phyloP scores from a whole-genome alignment of 805 yeast genomes.

The Nakazawaea pomicola region DNA sequence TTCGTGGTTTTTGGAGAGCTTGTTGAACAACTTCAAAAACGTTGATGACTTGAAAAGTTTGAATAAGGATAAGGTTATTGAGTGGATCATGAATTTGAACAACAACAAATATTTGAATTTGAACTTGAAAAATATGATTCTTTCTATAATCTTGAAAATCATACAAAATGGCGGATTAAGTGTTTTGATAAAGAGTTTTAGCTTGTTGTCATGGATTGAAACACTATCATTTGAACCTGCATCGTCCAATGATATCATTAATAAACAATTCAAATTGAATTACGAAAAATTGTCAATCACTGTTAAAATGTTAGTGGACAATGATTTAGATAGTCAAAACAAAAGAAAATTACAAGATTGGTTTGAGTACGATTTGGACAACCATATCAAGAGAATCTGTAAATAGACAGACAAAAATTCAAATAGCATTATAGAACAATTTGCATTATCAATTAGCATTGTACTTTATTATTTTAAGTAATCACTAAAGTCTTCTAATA shows the following conservation, averaged over 20 bases:
- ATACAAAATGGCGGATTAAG: conserved; percentile 55
- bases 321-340: conserved; percentile 26
- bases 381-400: conserved; percentile 40
- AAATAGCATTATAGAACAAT: background rate
- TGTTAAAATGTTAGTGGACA: conserved; percentile 26
- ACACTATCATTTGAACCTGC: conserved; percentile 16
- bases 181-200: conserved; percentile 54
- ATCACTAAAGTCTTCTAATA: conserved; percentile 1
- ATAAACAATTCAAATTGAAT: conserved; percentile 32
- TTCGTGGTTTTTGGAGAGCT: conserved; percentile 56
- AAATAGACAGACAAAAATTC: background rate
- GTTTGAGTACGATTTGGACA: conserved; percentile 46
- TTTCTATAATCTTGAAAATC: conserved; percentile 38
- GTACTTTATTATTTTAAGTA: background rate
- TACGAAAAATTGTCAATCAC: conserved; percentile 42
- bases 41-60: conserved; percentile 49
- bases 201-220: conserved; percentile 36
- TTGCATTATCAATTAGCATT: background rate
- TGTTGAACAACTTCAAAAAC: conserved; percentile 43
- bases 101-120: conserved; percentile 41
- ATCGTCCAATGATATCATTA: conserved; percentile 14
- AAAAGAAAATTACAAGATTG: conserved; percentile 60
- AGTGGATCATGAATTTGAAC: conserved; percentile 55
- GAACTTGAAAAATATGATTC: conserved; percentile 34
- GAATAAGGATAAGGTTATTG: conserved; percentile 53